Conservation (phyloP, 2,329 filamentous ascomycete species). For the Talaromyces albobiverticillius region DNA sequence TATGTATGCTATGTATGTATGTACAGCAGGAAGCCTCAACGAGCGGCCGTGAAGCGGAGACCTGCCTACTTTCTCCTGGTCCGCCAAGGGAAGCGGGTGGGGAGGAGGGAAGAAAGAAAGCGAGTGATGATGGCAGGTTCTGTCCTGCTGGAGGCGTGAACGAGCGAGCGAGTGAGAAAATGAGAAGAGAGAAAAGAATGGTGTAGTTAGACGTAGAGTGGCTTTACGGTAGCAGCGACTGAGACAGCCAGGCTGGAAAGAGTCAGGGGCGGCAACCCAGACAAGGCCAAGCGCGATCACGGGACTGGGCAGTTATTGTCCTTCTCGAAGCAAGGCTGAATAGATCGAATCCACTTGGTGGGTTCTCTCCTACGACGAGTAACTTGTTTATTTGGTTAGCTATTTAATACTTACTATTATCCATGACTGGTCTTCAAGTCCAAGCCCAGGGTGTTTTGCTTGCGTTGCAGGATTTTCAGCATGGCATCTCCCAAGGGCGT, state of each 20-base stretch:
- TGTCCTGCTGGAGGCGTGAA: conserved; percentile 3
- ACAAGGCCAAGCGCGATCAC: too few relatives aligned
- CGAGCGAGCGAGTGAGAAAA: not conserved
- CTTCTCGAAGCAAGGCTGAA: too few relatives aligned
- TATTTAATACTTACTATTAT: too few relatives aligned
- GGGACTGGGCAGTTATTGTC: too few relatives aligned
- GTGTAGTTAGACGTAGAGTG: not conserved
- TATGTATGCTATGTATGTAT: conserved; percentile 6
- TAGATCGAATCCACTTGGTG: too few relatives aligned
- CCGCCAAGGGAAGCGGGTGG: not conserved
- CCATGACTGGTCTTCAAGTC: too few relatives aligned
- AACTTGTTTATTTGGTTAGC: too few relatives aligned
- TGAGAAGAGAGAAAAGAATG: not conserved
- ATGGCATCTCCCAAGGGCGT: too few relatives aligned
- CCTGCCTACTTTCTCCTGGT: not conserved
- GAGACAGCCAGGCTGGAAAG: not conserved
- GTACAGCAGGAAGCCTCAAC: conserved; percentile 3
- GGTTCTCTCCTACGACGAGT: too few relatives aligned
- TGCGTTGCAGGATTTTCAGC: too few relatives aligned
- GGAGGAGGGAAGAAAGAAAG: not conserved
- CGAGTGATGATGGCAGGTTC: conserved; percentile 2
- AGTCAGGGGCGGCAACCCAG: too few relatives aligned
- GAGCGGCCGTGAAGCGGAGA: conserved; percentile 4
- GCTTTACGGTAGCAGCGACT: not conserved
- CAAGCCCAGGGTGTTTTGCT: too few relatives aligned